These are phyloP conservation scores for Sphagnum contortum DNA, from an alignment of 225 moss, liverwort and hornwort species.

Conservation along the genomic window DNA sequence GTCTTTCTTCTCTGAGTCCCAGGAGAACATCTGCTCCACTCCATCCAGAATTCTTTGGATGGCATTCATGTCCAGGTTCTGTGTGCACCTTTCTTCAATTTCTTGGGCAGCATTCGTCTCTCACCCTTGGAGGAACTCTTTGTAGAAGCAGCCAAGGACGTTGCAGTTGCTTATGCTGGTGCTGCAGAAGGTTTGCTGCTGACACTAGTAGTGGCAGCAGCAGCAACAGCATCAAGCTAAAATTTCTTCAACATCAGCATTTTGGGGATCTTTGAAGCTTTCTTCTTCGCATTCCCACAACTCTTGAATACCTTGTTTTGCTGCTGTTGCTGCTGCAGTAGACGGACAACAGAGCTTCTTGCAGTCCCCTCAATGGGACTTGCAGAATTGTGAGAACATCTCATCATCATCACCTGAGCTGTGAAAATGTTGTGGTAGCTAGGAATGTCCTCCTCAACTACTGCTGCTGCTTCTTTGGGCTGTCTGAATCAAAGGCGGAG, in stretches of 20 bases:
- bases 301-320: background rate
- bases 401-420: conserved; percentile 16
- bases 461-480: too few species aligned
- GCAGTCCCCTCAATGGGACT: conserved; percentile 6
- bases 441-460: conserved; percentile 6
- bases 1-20: too few species aligned
- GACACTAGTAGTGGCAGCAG: background rate
- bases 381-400: conserved; percentile 31
- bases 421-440: conserved; percentile 23
- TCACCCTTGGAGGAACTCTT: background rate
- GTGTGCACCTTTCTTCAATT: too few species aligned
- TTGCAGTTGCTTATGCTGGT: background rate
- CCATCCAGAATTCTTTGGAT: too few species aligned
- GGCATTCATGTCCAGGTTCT: too few species aligned
- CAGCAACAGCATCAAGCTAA: background rate
- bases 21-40: too few species aligned
- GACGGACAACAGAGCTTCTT: background rate
- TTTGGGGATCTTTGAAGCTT: background rate
- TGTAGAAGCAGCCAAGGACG: background rate
- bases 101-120: too few species aligned
- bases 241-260: conserved; percentile 11
- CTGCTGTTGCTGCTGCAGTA: background rate
- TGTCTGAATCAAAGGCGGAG: conserved; percentile 15
- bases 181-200: background rate
- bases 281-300: conserved; percentile 3